Percentiles rank a stretch among this genome's conserved stretches.
Conservation (phyloP, 306 rosid species). For the cucumber (Cucumis sativus) region DNA sequence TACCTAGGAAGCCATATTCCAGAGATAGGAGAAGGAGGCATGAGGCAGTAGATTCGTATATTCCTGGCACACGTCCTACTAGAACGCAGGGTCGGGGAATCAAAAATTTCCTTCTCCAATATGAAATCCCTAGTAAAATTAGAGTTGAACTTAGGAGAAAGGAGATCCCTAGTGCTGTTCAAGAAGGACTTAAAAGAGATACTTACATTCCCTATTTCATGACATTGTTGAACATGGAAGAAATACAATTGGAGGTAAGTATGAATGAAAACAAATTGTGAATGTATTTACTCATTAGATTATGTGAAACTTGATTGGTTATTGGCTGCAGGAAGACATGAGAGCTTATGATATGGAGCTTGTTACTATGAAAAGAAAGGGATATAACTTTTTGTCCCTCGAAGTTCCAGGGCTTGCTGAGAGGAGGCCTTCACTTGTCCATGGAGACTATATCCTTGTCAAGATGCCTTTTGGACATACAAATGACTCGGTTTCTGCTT, state of each 20-base stretch:
- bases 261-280: not conserved
- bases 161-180: slow-evolving; percentile 40
- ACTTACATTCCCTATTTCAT: slow-evolving; percentile 43
- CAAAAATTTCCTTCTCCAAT: slow-evolving; percentile 53
- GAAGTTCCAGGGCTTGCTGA: slow-evolving; percentile 95
- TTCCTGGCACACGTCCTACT: slow-evolving; percentile 36
- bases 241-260: slow-evolving; percentile 73
- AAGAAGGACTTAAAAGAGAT: slow-evolving; percentile 38
- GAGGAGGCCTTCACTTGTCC: slow-evolving; percentile 88
- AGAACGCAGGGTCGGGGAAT: slow-evolving; percentile 7
- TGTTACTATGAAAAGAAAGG: slow-evolving; percentile 40
- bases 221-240: slow-evolving; percentile 70
- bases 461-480: slow-evolving; percentile 24
- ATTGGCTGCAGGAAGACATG: slow-evolving; percentile 66
- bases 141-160: slow-evolving; percentile 40
- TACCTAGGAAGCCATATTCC: slow-evolving; percentile 44
- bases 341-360: slow-evolving; percentile 55
- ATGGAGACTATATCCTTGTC: slow-evolving; percentile 57
- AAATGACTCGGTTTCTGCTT: slow-evolving; percentile 11
- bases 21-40: slow-evolving; percentile 46
- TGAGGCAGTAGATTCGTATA: slow-evolving; percentile 22
- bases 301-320: slow-evolving; percentile 14
- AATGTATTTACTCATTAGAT: slow-evolving; percentile 2
- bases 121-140: slow-evolving; percentile 44
- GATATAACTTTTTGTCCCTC: slow-evolving; percentile 36